Percentiles rank a stretch among this genome's conserved stretches.
Evolutionary conservation across 164 flowering plant species (phyloP).

Genomic region (Litsea cubeba): DNA sequence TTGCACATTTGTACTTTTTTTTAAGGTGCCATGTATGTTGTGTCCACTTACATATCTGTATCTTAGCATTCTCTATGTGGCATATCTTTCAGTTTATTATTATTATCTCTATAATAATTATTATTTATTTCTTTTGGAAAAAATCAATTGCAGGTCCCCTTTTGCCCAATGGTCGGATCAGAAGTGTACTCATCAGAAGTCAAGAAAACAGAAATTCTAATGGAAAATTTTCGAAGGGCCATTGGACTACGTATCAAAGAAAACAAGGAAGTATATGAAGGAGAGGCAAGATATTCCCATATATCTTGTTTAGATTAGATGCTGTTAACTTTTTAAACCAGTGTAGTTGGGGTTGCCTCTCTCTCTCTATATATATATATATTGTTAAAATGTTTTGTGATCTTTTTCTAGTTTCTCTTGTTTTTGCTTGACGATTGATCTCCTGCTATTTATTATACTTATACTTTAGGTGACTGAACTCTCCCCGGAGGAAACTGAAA

Average conservation of each 20-base stretch:
- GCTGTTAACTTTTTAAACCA: neutral
- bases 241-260: conserved; percentile 98
- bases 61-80: too few relatives aligned
- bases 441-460: neutral
- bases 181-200: conserved; percentile 99
- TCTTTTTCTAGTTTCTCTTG: neutral
- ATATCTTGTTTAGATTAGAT: neutral
- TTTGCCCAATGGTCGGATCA: conserved; percentile 99
- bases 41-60: too few relatives aligned
- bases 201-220: conserved; percentile 95
- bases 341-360: neutral
- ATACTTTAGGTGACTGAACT: conserved; percentile 83
- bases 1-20: too few relatives aligned
- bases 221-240: conserved; percentile 93
- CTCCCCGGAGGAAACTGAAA: conserved; percentile 96
- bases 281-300: conserved; percentile 62
- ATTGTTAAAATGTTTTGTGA: neutral
- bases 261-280: conserved; percentile 97
- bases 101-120: too few relatives aligned
- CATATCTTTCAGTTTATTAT: too few relatives aligned
- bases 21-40: too few relatives aligned
- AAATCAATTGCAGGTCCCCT: conserved; percentile 67
- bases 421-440: conserved; percentile 5
- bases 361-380: too few relatives aligned
- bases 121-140: neutral